Conservation (phyloP, 371 early-diverging fungal genomes). For the Rhizopus sp. region DNA sequence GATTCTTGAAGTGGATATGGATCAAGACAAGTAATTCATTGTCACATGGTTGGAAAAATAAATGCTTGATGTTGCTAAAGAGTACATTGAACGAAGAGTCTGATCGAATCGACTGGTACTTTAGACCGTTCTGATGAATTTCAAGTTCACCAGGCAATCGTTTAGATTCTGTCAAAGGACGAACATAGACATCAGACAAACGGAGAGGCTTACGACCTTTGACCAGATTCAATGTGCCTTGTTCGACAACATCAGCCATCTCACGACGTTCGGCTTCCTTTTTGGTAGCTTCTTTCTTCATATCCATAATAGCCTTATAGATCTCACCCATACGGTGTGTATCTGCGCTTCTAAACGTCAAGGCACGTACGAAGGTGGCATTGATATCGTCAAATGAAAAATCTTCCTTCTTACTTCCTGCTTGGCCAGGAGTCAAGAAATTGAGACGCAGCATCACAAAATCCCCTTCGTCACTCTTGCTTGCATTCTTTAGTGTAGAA, state of each 20-base stretch:
- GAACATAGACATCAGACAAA: constrained; percentile 86
- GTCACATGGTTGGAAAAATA: constrained; percentile 99
- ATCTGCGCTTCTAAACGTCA: constrained; percentile 92
- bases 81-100: constrained; percentile 90
- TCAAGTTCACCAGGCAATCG: constrained; percentile 91
- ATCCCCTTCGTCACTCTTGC: constrained; percentile 96
- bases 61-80: constrained; percentile 97
- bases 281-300: constrained; percentile 88
- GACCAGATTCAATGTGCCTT: constrained; percentile 84
- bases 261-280: constrained; percentile 94
- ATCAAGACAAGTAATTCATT: constrained; percentile 94
- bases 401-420: constrained; percentile 87
- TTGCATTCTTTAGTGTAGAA: constrained; percentile 93
- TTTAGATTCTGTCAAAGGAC: constrained; percentile 86
- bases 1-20: constrained; percentile 96
- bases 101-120: constrained; percentile 83
- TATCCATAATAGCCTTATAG: constrained; percentile 78
- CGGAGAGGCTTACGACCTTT: constrained; percentile 80
- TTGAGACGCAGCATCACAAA: constrained; percentile 95
- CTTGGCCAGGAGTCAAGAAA: constrained; percentile 94
- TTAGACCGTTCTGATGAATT: constrained; percentile 93
- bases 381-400: constrained; percentile 87
- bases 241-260: constrained; percentile 95
- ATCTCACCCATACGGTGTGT: constrained; percentile 82
- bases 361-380: constrained; percentile 89